Base-by-base conservation (phyloP, 192 early-diverging fungal species). In the Backusella circina region DNA sequence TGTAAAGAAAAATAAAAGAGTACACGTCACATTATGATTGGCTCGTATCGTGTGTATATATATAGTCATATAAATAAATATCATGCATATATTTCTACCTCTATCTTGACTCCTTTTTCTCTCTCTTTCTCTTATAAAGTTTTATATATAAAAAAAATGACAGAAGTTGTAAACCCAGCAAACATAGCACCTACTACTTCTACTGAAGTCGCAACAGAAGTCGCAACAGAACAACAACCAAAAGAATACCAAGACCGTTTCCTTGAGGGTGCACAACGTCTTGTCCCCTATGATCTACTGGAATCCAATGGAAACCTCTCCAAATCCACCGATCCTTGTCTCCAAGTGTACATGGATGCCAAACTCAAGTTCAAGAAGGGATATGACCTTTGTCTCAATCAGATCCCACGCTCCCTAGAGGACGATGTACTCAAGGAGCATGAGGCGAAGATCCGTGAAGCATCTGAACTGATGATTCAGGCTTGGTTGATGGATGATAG, bases 401-500 rank as follows among this genome's bases (percentile, higher is more conserved):
- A 61, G 26, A 84, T 90, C 71, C 88, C 88, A 12, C 74, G 83
- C 38, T 79, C 84, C 38, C 64, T 84, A 3, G 86, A 88, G 1
- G 77, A 81, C 33, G 80, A 87, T 37, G 77, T 83, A 44, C 68
- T 90, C n/a, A 77, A 77, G 57, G 78, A 84, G 65, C 75, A 87
- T 67, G 81, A 86, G 76, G 76, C 86, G n/a, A 79, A 88, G 31
- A 87, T 90, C 66, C 83, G 77, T 12, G 67, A 78, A 2, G 81
- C 86, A 9, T 85, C 88, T 54, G 83, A 87, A 64, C 79, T 78
- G 72, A 81, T 90, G 50, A 85, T 90, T 50, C 70, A 76, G 37
- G 88, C 88, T 26, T 90, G 86, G 82, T 74, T 90, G 64, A 74
- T 87, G 64, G 88, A 90, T 76, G 88, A 90, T 50, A 88, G 87